Percentiles rank a stretch among this genome's conserved stretches.
Evolutionary conservation across 1,284 basidiomycete genomes (phyloP).

Genomic region (Entoloma clypeatum): DNA sequence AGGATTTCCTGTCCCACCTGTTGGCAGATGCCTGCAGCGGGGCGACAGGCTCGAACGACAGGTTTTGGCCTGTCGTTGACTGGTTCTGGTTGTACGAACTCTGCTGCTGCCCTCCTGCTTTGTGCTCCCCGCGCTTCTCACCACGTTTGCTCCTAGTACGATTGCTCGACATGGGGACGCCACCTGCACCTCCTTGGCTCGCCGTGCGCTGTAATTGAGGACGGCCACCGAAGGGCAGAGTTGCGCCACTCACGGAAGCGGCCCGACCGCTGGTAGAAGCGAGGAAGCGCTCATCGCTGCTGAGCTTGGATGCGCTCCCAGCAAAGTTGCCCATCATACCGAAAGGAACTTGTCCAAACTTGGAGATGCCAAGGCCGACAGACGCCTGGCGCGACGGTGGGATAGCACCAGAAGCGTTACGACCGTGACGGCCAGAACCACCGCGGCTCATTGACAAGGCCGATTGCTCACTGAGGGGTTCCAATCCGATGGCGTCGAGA

Average conservation of each 20-base stretch:
- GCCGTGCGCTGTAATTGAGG: conserved; percentile 67
- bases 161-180: conserved; percentile 46
- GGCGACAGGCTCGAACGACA: conserved; percentile 54
- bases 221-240: conserved; percentile 48
- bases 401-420: conserved; percentile 36
- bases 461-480: conserved; percentile 57
- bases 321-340: conserved; percentile 74
- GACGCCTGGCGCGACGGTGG: conserved; percentile 45
- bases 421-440: conserved; percentile 57
- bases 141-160: conserved; percentile 74
- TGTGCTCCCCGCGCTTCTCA: conserved; percentile 53
- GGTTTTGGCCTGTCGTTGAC: conserved; percentile 7
- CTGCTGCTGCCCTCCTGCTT: conserved; percentile 30
- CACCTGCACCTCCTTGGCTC: conserved; percentile 68
- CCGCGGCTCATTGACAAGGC: conserved; percentile 51
- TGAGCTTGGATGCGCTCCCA: conserved; percentile 53
- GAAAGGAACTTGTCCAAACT: conserved; percentile 44
- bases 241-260: conserved; percentile 43
- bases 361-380: conserved; percentile 53
- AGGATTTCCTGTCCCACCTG: conserved; percentile 66
- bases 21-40: conserved; percentile 79
- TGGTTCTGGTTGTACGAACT: conserved; percentile 27
- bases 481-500: conserved; percentile 89
- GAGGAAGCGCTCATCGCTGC: conserved; percentile 73
- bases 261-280: conserved; percentile 41